A percentile compares a stretch with the other conserved stretches of the same genome.
phyloP scores from a whole-genome alignment of 2,329 filamentous ascomycete genomes.

The Fusarium sp. region DNA sequence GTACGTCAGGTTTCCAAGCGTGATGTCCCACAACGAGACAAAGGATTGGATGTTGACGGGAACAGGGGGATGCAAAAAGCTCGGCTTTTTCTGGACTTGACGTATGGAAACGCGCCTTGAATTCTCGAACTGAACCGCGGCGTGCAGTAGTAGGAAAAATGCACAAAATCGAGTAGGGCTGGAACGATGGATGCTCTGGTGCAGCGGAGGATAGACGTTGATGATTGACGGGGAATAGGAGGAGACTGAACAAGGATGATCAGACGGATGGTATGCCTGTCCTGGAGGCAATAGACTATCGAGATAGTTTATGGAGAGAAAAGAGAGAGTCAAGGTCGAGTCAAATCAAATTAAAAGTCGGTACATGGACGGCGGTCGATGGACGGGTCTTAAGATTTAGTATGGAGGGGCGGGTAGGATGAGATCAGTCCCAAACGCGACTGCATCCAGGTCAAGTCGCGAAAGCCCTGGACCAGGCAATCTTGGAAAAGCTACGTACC shows the following conservation, averaged over 20 bases:
- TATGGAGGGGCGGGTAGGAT: constrained; percentile 43
- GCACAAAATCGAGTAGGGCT: constrained; percentile 17
- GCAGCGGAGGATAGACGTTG: constrained; percentile 7
- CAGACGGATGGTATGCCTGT: constrained; percentile 4
- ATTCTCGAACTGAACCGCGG: constrained; percentile 17
- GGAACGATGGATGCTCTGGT: background rate
- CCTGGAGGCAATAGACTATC: constrained; percentile 21
- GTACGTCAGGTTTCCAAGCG: constrained; percentile 46
- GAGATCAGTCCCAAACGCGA: constrained; percentile 42
- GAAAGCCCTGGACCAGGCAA: constrained; percentile 17
- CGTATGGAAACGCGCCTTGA: constrained; percentile 40
- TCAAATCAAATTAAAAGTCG: constrained; percentile 13
- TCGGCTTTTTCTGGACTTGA: constrained; percentile 26
- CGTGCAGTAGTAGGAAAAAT: constrained; percentile 14
- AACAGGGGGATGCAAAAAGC: constrained; percentile 28
- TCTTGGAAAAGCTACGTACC: constrained; percentile 32
- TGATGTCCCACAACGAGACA: constrained; percentile 45
- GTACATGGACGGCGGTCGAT: constrained; percentile 10
- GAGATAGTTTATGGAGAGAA: constrained; percentile 27
- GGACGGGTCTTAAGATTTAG: constrained; percentile 35
- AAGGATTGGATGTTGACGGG: constrained; percentile 41
- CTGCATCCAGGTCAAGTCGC: constrained; percentile 33
- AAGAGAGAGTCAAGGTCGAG: constrained; percentile 21
- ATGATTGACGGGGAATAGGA: background rate
- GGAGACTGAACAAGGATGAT: constrained; percentile 6